Evolutionary conservation across 495 filamentous ascomycete species (phyloP).

Genomic region (Beverwykella pulmonaria): DNA sequence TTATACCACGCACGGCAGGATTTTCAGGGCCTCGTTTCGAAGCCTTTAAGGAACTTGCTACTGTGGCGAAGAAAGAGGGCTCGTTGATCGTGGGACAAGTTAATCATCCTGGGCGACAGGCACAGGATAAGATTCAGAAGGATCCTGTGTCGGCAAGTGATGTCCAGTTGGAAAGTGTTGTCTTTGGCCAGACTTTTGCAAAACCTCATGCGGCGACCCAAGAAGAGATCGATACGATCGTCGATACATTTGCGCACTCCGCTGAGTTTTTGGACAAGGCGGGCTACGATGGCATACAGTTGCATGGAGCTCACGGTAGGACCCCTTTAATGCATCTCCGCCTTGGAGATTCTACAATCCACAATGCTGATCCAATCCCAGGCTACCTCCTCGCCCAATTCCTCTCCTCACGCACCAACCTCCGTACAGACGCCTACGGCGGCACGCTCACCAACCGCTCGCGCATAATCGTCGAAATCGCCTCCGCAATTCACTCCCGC

Average conservation of each 20-base stretch:
- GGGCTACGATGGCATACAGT: conserved; percentile 62
- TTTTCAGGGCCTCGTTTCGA: conserved; percentile 61
- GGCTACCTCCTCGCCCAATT: conserved; percentile 74
- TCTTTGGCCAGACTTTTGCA: conserved; percentile 35
- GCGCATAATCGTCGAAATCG: conserved; percentile 59
- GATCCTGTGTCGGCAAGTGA: conserved; percentile 64
- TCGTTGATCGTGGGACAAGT: conserved; percentile 61
- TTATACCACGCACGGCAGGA: conserved; percentile 54
- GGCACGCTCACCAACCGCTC: conserved; percentile 61
- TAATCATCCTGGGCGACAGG: conserved; percentile 66
- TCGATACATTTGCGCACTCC: conserved; percentile 57
- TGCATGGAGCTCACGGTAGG: conserved; percentile 56
- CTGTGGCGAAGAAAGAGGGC: conserved; percentile 55
- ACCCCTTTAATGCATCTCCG: background rate
- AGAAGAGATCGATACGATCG: conserved; percentile 55
- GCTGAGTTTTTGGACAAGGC: conserved; percentile 61
- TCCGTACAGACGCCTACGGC: conserved; percentile 64
- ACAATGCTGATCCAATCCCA: background rate
- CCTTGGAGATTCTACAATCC: background rate
- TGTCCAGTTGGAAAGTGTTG: conserved; percentile 53
- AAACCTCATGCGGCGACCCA: conserved; percentile 54
- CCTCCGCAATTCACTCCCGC: conserved; percentile 52
- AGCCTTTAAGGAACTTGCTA: conserved; percentile 57
- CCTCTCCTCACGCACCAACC: conserved; percentile 61
- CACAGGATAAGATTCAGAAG: conserved; percentile 50